Conservation (phyloP, 768 basidiomycete species). For the Leccinum subgranulosum region DNA sequence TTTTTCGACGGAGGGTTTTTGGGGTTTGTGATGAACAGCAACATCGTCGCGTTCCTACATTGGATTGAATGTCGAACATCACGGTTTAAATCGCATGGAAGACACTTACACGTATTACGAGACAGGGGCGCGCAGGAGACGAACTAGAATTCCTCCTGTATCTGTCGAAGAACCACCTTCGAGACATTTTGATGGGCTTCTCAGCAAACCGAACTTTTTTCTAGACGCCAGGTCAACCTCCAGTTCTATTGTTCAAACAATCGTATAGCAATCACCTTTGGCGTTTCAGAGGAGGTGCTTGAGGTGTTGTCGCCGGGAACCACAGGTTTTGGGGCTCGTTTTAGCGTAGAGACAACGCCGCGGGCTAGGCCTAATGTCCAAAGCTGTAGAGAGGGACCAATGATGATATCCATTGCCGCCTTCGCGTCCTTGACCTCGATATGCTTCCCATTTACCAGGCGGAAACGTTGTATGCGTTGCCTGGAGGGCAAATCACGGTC, state of each 20-base stretch:
- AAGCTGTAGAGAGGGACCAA: slow-evolving; percentile 21
- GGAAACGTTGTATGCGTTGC: slow-evolving; percentile 6
- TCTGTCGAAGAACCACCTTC: slow-evolving; percentile 16
- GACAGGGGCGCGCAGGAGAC: slow-evolving; percentile 28
- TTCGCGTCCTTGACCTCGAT: slow-evolving; percentile 16
- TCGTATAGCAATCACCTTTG: slow-evolving; percentile 16
- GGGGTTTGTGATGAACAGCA: not conserved
- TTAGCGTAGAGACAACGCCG: slow-evolving; percentile 3
- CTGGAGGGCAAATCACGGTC: slow-evolving; percentile 5
- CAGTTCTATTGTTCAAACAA: not conserved
- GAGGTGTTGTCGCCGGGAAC: slow-evolving; percentile 4
- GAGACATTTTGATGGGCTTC: slow-evolving; percentile 22
- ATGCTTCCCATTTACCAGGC: slow-evolving; percentile 8
- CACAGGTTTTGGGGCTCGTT: slow-evolving; percentile 7
- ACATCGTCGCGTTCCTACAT: slow-evolving; percentile 12
- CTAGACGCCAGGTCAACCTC: slow-evolving; percentile 5
- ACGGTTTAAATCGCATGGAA: not conserved
- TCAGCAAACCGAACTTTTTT: slow-evolving; percentile 29
- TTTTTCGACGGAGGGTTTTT: slow-evolving; percentile 1
- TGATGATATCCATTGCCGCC: slow-evolving; percentile 16
- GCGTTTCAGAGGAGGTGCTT: slow-evolving; percentile 3
- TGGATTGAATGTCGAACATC: not conserved
- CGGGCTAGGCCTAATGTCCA: slow-evolving; percentile 18
- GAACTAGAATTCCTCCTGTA: slow-evolving; percentile 9
- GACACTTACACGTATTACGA: slow-evolving; percentile 23